A percentile compares a stretch with the other conserved stretches of the same genome.
These are phyloP conservation scores for Murraya koenigii DNA, from an alignment of 345 rosid species.

Conservation along the genomic window DNA sequence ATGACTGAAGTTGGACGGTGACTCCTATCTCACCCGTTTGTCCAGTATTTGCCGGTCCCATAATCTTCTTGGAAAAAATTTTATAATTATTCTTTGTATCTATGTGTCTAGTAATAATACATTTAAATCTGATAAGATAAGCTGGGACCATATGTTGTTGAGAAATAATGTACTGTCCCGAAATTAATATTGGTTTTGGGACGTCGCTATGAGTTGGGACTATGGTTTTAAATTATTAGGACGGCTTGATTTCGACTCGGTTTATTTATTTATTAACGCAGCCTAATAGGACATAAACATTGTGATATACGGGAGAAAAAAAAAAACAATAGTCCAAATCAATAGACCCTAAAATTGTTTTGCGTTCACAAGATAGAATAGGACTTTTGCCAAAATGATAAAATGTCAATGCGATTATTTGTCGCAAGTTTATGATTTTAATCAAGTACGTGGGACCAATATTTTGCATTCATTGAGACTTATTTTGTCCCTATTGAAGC, in stretches of 20 bases:
- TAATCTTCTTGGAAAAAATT: too few relatives aligned
- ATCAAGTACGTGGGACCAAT: neutral
- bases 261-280: neutral
- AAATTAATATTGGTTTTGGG: too few relatives aligned
- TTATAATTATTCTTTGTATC: neutral
- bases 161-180: neutral
- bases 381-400: neutral
- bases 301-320: neutral
- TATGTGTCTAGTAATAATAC: neutral
- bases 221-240: neutral
- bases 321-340: neutral
- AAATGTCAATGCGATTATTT: neutral
- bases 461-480: neutral
- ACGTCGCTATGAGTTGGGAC: neutral
- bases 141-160: slow-evolving; percentile 6
- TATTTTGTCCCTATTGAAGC: neutral
- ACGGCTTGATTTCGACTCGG: neutral
- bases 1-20: slow-evolving; percentile 14
- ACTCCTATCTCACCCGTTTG: slow-evolving; percentile 14
- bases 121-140: neutral
- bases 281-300: neutral
- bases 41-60: slow-evolving; percentile 6
- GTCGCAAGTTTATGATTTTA: neutral
- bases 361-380: neutral
- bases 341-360: neutral